Evolutionary conservation across 2,329 filamentous ascomycete species (phyloP).

Genomic region (Monilinia fructicola): DNA sequence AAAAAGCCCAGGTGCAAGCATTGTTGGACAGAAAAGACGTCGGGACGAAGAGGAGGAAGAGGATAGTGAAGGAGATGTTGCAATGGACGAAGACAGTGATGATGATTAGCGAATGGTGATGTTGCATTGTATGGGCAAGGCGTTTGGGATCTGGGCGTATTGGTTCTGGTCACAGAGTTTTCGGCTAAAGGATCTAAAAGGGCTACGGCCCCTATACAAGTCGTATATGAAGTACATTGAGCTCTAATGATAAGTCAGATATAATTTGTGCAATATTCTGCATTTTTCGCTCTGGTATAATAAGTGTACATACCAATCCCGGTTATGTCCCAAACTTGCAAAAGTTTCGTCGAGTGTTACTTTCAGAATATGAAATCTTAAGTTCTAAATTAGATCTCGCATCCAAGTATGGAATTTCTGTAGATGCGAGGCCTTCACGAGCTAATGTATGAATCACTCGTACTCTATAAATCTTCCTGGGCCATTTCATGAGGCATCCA

Average conservation of each 20-base stretch:
- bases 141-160: slow-evolving; percentile 32
- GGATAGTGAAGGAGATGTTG: slow-evolving; percentile 67
- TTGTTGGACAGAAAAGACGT: slow-evolving; percentile 64
- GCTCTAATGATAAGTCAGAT: slow-evolving; percentile 18
- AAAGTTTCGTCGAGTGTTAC: not conserved
- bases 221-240: slow-evolving; percentile 11
- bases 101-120: slow-evolving; percentile 33
- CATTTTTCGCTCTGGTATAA: not conserved
- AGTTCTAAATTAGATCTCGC: not conserved
- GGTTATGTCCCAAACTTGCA: not conserved
- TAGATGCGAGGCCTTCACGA: not conserved
- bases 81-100: slow-evolving; percentile 54
- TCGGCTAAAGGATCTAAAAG: slow-evolving; percentile 11
- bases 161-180: slow-evolving; percentile 10
- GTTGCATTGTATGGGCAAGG: slow-evolving; percentile 31
- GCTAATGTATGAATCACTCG: not conserved
- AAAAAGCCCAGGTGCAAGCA: slow-evolving; percentile 52
- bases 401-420: not conserved
- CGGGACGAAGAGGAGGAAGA: slow-evolving; percentile 64
- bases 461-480: slow-evolving; percentile 3
- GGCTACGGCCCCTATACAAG: slow-evolving; percentile 15
- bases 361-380: not conserved
- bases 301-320: slow-evolving; percentile 3
- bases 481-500: slow-evolving; percentile 71
- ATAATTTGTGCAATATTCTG: slow-evolving; percentile 23